phyloP scores from a whole-genome alignment of 2,329 filamentous ascomycete species.

The Clonostachys solani region DNA sequence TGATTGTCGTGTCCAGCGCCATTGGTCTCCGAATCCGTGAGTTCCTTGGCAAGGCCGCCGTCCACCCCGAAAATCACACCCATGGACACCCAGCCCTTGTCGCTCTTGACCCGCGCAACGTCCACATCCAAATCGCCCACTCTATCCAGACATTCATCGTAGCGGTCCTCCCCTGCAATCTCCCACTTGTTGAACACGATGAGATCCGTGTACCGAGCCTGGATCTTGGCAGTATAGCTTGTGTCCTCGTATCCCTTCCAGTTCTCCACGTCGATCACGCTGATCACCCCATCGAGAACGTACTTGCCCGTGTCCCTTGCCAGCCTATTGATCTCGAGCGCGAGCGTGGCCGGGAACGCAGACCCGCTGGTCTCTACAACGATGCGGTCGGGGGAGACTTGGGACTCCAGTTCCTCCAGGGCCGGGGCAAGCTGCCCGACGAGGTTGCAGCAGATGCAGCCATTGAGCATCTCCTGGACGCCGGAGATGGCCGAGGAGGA shows the following conservation, averaged over 20 bases:
- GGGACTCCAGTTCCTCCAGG: constrained; percentile 64
- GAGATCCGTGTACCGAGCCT: constrained; percentile 85
- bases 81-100: constrained; percentile 72
- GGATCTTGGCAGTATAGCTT: constrained; percentile 81
- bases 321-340: constrained; percentile 83
- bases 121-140: constrained; percentile 79
- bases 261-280: constrained; percentile 91
- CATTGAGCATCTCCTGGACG: constrained; percentile 89
- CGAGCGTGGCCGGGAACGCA: constrained; percentile 83
- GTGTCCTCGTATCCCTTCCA: constrained; percentile 92
- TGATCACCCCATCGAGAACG: constrained; percentile 80
- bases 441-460: constrained; percentile 98
- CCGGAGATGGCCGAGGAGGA: constrained; percentile 78
- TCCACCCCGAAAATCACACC: constrained; percentile 86
- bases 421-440: constrained; percentile 86
- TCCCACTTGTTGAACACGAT: constrained; percentile 96
- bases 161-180: constrained; percentile 62
- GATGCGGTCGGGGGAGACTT: constrained; percentile 69
- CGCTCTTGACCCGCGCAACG: constrained; percentile 79
- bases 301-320: constrained; percentile 66
- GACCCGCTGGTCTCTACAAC: constrained; percentile 90
- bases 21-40: constrained; percentile 35
- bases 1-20: constrained; percentile 20
- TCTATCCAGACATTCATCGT: constrained; percentile 75
- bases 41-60: constrained; percentile 62